A percentile compares a stretch with the other conserved stretches of the same genome.
Conservation (phyloP, 2,329 filamentous ascomycete species). For the Trichoderma brevicompactum region DNA sequence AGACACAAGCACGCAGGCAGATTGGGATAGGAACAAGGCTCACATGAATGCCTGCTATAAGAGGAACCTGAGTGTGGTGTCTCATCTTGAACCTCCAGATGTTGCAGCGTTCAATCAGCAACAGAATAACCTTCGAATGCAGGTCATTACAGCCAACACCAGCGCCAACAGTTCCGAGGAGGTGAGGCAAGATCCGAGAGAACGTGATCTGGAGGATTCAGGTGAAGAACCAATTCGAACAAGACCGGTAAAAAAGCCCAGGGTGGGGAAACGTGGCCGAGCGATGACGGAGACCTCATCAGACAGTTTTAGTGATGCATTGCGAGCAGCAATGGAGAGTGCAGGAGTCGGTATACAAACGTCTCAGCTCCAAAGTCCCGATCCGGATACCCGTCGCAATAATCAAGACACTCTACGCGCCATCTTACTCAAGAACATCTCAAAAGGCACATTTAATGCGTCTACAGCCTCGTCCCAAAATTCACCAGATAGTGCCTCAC, state of each 20-base stretch:
- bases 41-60: slow-evolving; percentile 25
- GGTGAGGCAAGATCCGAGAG: too few relatives aligned
- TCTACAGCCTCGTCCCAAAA: neutral
- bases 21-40: slow-evolving; percentile 16
- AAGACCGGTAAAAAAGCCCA: neutral
- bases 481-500: neutral
- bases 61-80: neutral
- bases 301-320: neutral
- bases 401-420: neutral
- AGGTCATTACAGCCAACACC: neutral
- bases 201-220: neutral
- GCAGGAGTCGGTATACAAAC: neutral
- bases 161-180: neutral
- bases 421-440: neutral
- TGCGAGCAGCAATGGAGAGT: neutral
- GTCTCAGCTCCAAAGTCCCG: fast-evolving
- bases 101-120: neutral
- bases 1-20: neutral
- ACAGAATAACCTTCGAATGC: slow-evolving; percentile 3
- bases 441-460: neutral
- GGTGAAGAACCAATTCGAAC: neutral
- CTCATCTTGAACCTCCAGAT: neutral
- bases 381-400: neutral
- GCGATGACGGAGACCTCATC: too few relatives aligned
- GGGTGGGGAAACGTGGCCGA: too few relatives aligned